Conservation (phyloP, 2,329 filamentous ascomycete genomes). For the Penicillium olsonii region DNA sequence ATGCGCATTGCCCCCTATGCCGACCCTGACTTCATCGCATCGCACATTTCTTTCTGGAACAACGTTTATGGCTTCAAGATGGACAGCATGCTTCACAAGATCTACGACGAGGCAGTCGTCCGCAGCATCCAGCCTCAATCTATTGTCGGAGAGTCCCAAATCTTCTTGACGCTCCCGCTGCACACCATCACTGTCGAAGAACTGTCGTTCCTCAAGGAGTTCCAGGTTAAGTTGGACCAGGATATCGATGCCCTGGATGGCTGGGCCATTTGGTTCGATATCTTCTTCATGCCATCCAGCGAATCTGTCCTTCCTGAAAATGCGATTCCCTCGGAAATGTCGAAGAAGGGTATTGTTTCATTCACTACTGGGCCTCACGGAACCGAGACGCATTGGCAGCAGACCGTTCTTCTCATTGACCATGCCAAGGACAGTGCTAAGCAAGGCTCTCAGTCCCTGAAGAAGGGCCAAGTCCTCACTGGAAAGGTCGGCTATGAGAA, state of each 20-base stretch:
- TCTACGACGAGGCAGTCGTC: conserved; percentile 79
- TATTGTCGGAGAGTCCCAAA: conserved; percentile 54
- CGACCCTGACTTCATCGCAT: conserved; percentile 74
- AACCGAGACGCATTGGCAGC: conserved; percentile 86
- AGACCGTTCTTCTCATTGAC: conserved; percentile 73
- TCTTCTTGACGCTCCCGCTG: conserved; percentile 76
- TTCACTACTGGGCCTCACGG: conserved; percentile 84
- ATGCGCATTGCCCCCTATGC: conserved; percentile 79
- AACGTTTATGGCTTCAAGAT: conserved; percentile 96
- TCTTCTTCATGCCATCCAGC: conserved; percentile 74
- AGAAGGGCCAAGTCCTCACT: conserved; percentile 59
- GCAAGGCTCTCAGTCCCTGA: conserved; percentile 39
- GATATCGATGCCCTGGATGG: conserved; percentile 75
- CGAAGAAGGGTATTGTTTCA: conserved; percentile 64
- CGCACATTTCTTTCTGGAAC: conserved; percentile 82
- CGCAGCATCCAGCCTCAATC: conserved; percentile 65
- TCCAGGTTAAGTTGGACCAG: conserved; percentile 61
- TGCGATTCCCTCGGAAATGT: conserved; percentile 62
- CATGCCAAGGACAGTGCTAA: conserved; percentile 50
- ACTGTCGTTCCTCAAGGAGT: conserved; percentile 71
- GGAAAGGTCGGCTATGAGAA: conserved; percentile 73
- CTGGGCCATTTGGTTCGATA: conserved; percentile 92
- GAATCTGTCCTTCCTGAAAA: conserved; percentile 54
- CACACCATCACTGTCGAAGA: conserved; percentile 72
- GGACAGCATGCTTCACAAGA: conserved; percentile 81